Evolutionary conservation across 805 yeast species (phyloP).

Genomic region (Schwanniomyces occidentalis): DNA sequence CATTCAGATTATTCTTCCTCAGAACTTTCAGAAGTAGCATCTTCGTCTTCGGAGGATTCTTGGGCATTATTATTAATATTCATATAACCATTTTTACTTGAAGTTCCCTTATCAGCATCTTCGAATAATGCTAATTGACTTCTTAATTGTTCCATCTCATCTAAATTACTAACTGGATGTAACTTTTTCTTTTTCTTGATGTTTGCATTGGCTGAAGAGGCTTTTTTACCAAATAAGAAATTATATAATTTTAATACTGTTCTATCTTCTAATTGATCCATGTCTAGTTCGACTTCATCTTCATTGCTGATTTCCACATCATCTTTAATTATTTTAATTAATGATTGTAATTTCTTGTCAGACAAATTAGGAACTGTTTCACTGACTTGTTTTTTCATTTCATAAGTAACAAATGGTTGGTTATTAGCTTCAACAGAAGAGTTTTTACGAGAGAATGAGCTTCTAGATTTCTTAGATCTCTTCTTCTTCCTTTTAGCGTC

Average conservation of each 20-base stretch:
- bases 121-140: constrained; percentile 49
- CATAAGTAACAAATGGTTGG: constrained; percentile 69
- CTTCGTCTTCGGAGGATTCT: constrained; percentile 54
- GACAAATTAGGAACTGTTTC: constrained; percentile 78
- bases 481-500: constrained; percentile 48
- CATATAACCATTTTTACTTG: constrained; percentile 28
- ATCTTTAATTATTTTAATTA: constrained; percentile 81
- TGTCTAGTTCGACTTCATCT: constrained; percentile 89
- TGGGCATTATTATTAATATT: constrained; percentile 34
- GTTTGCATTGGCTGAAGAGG: constrained; percentile 41
- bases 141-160: constrained; percentile 65
- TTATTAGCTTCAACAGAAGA: constrained; percentile 22
- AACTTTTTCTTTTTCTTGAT: constrained; percentile 34
- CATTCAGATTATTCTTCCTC: constrained; percentile 59
- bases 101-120: constrained; percentile 27
- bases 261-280: constrained; percentile 85
- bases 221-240: constrained; percentile 58
- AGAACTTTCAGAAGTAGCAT: constrained; percentile 54
- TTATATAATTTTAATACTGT: constrained; percentile 83
- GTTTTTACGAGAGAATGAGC: constrained; percentile 24
- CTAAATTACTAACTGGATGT: constrained; percentile 30
- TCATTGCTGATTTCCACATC: constrained; percentile 62
- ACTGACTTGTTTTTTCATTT: constrained; percentile 92
- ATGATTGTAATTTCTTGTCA: constrained; percentile 80
- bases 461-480: constrained; percentile 36